Evolutionary conservation across 352 stramenopile genomes (phyloP).

Genomic region (Globisporangium canariense): DNA sequence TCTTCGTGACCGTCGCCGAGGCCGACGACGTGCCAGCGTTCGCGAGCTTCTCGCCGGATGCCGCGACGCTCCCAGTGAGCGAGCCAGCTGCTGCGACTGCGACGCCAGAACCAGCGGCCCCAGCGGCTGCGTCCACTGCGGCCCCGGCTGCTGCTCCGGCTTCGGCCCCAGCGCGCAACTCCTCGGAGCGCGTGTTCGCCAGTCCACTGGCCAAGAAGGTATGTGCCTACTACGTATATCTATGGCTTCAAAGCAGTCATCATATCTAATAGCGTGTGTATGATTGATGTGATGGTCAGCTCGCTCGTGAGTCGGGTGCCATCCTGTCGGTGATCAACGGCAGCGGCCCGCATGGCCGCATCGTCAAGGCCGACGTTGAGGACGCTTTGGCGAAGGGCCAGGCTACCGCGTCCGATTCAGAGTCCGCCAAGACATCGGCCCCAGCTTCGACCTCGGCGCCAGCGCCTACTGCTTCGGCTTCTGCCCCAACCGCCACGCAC

Average conservation of each 20-base stretch:
- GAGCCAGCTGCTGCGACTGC: constrained; percentile 21
- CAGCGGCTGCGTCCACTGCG: constrained; percentile 19
- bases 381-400: constrained; percentile 78
- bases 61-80: constrained; percentile 16
- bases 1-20: constrained; percentile 66
- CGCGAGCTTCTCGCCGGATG: constrained; percentile 49
- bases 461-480: constrained; percentile 12
- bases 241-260: constrained; percentile 36
- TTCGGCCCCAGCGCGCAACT: constrained; percentile 13
- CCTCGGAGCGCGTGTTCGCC: constrained; percentile 87
- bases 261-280: constrained; percentile 20
- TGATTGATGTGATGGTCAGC: constrained; percentile 8
- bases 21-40: constrained; percentile 54
- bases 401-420: constrained; percentile 18
- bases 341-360: constrained; percentile 84
- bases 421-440: constrained; percentile 10
- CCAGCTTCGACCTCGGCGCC: constrained; percentile 22
- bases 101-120: constrained; percentile 21
- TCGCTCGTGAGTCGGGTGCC: constrained; percentile 77
- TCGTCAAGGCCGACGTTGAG: constrained; percentile 94
- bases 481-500: constrained; percentile 37
- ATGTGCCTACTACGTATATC: constrained; percentile 31
- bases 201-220: constrained; percentile 94
- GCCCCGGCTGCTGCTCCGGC: constrained; percentile 16
- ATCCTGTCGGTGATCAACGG: constrained; percentile 68